Base-by-base conservation (phyloP, 148 eudicot species). In the Dianthus caryophyllus region DNA sequence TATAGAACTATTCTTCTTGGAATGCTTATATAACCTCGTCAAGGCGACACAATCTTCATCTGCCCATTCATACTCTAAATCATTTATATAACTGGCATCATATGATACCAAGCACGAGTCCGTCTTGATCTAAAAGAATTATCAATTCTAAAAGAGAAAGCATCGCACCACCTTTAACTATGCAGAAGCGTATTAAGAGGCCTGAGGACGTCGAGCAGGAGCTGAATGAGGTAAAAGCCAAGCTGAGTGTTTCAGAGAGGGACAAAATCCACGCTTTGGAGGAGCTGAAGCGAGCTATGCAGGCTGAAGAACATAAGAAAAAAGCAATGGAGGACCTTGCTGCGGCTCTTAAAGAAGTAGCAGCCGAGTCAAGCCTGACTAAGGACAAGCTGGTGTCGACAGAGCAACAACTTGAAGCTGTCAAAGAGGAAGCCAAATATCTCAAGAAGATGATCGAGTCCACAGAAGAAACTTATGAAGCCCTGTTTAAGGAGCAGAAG, bases 261-360 rank as follows among this genome's bases (percentile, higher is more conserved):
- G 44, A 41, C 44, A 41, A 13, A 9, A 41, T 6, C 11, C 44
- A 9, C 44, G 44, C 44, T 41, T 41, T 9, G 6, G 44, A 72
- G 11, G 84, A 91, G 70, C 58, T 79, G 47, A 74, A 77, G 66
- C 60, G 25, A 29, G 92, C 90, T 0, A 61, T 67, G 31, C 93
- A 82, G 41, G 93, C 90, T 9, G 97, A 91, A 46, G 93, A 91
- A 68, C 83, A 73, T 56, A 82, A 82, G 80, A 78, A 69, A 49
- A 84, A 79, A 62, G 96, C 97, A 61, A 80, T 91, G 96, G 96
- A 91, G 52, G 96, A 88, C 65, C 76, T 91, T 17, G 96, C 97
- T 4, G 16, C 82, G 69, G 97, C 83, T 0, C 68, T 91, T 14
- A 80, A 78, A 49, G 97, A 91, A 77, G 93, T 91, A 9, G 83